Base-by-base conservation (phyloP, 139 green algal species). In the Closterium sp. region DNA sequence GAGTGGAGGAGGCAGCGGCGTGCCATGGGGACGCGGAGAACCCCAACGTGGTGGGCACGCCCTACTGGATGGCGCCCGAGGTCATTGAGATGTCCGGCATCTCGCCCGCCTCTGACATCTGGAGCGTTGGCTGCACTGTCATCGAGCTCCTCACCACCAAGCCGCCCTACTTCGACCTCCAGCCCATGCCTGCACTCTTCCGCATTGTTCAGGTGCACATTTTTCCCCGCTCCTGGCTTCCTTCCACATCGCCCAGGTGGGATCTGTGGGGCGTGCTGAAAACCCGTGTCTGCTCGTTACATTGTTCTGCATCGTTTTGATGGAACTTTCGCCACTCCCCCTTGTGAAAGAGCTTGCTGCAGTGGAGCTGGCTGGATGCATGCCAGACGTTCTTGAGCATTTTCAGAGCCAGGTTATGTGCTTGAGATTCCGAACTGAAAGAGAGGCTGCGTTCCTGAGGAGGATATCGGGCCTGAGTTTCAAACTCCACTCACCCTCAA, bases 1-100 rank as follows among this genome's bases (percentile, higher is more conserved):
- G 97, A 95, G 94, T 99, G 70, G 95, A 91, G 5, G 97, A 96
- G 70, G 88, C 92, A n/a, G 85, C 28, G 22, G 27, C 85, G 85
- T 87, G 85, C 85, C 62, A 87, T 0, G 28, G 28, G 85, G 92
- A 95, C 42, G 88, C 85, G 34, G 93, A 95, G 19, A 94, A 95
- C 32, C 45, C 96, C 21, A 87, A 89, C 31, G 96, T 97, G 17
- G 98, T 98, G 24, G 98, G 98, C 28, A 98, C 98, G 9, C 98
- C 98, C 3, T 99, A 94, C 70, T 95, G 93, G 93, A 95, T 95
- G 93, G 93, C 93, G 17, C 93, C 93, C n/a, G 93, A 95, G 93
- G 97, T 99, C 34, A 98, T 99, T 88, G 97, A 99, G 95, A 97
- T 99, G 97, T 98, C 97, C 7, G 96, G 96, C 73, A 96, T 98